A percentile compares a stretch with the other conserved stretches of the same genome.
These are phyloP conservation scores for Zygosaccharomyces kombuchaensis DNA, from an alignment of 805 yeast genomes.

Conservation along the genomic window DNA sequence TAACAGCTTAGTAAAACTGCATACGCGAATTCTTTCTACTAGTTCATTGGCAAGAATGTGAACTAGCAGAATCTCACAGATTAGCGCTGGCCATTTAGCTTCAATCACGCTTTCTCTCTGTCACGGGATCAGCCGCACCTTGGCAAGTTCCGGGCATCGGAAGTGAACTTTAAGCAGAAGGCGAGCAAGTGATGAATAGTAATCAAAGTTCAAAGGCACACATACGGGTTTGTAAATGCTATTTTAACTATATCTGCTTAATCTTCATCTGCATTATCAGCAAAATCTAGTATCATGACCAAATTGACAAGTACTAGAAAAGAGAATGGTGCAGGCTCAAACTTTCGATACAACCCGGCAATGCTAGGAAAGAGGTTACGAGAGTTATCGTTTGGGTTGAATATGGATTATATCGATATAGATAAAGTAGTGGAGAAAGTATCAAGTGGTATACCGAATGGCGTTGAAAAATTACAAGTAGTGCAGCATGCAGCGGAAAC, in stretches of 20 bases:
- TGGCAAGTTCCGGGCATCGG: neutral
- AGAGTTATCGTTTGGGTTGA: constrained; percentile 77
- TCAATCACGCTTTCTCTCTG: constrained; percentile 2
- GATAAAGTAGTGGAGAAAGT: constrained; percentile 89
- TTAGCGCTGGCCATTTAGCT: neutral
- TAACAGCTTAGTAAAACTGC: neutral
- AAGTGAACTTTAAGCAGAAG: neutral
- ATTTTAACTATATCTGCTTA: neutral
- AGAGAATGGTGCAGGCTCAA: neutral
- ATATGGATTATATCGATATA: constrained; percentile 81
- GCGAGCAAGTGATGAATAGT: neutral
- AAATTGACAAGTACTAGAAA: neutral
- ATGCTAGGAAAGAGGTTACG: constrained; percentile 6
- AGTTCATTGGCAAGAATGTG: neutral
- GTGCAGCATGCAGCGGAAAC: constrained; percentile 71
- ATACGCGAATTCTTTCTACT: no score
- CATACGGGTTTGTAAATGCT: neutral
- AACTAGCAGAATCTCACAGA: neutral
- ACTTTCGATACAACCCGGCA: constrained; percentile 3
- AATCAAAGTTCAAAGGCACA: neutral
- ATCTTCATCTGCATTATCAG: neutral
- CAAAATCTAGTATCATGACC: neutral
- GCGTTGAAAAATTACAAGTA: constrained; percentile 5
- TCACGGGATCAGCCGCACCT: constrained; percentile 5
- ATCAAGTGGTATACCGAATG: constrained; percentile 49